Base-by-base conservation (phyloP, 192 early-diverging fungal genomes). In the Mortierella claussenii region DNA sequence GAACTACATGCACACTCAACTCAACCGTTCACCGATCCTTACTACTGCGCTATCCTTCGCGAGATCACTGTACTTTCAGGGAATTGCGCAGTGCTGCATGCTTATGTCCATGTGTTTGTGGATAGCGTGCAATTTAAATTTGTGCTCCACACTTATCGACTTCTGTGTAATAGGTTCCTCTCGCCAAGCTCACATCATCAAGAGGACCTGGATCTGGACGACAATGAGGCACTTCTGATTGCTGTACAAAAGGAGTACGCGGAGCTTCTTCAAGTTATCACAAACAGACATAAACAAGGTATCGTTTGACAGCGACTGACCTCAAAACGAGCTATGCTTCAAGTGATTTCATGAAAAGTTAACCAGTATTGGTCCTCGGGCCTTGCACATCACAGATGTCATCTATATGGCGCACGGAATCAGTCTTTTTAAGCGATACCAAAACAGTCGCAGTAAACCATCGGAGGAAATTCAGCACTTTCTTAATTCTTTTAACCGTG, bases 211-310 rank as follows among this genome's bases (percentile, higher is more conserved):
- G 63, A 66, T 13, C 24, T 66, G 27, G 59, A 76, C 28, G 64
- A 65, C 13, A 61, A 62, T 44, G 65, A 76, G 33, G n/a, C 21
- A 6, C n/a, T 55, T 4, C 50, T 67, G 45, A 18, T 18, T 10
- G 30, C 50, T 4, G 24, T 67, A 2, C 71, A 75, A 50, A 59
- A 44, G 3, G 71, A 75, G 23, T 75, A 75, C 43, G 73, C 73
- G n/a, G 47, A 67, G 9, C 46, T 76, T 7, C 54, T 76, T 12
- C 73, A 76, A 24, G 45, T 26, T 45, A 57, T 76, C 23, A 76
- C 73, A 8, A 76, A 76, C 50, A 56, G 73, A 10, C 73, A 76
- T 45, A 76, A 76, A 27, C 73, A 76, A 50, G 73, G 73, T 76
- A 76, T 1, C 11, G 36, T 37, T 60, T 11, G 32, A 9, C 15